Evolutionary conservation across 345 rosid species (phyloP), one percentile per base, ranked within the genome.

Genomic region (Brassica rapa): DNA sequence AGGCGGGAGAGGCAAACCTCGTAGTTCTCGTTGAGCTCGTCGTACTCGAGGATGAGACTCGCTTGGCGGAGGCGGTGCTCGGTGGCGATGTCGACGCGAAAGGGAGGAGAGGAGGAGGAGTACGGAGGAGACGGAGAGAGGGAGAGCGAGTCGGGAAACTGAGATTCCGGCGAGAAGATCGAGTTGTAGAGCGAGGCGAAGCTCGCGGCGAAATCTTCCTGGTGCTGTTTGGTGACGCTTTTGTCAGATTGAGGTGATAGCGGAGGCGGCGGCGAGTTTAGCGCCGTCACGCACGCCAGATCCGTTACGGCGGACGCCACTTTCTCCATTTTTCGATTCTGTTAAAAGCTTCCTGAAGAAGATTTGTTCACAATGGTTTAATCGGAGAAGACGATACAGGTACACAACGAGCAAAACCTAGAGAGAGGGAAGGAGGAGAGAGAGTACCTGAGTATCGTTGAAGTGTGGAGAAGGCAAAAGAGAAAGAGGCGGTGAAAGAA

Each of bases 21-120:
- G 83, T 87, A 86, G 67, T 86, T 88, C 53, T 92, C 89, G 55
- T 79, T 79, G 57, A 89, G 92, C 71, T 88, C 87, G 51, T 87
- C 91, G 79, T 86, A 86, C 81, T 91, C 96, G 33, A 89, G 84
- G 35, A 91, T 81, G 16, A 92, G 89, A 1, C 90, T 77, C 35
- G 95, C 95, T 76, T 92, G 95, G 67, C 68, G 85, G 49, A 92
- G 92, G 49, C 94, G 89, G 63, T 84, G 77, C 72, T 90, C 93
- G 8, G 88, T 88, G 67, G 86, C 73, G 3, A 78, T 15, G 41
- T 80, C 77, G 60, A 66, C 35, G 75, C 83, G 75, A 71, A 62
- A 27, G 4, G 81, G 62, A 35, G 86, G 82, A 6, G 86, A 71
- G 53, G 89, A 71, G n/a, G 89, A 71, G 14, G 89, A 51, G 0